phyloP scores from a whole-genome alignment of 495 filamentous ascomycete species.

The Talaromyces wortmannii region DNA sequence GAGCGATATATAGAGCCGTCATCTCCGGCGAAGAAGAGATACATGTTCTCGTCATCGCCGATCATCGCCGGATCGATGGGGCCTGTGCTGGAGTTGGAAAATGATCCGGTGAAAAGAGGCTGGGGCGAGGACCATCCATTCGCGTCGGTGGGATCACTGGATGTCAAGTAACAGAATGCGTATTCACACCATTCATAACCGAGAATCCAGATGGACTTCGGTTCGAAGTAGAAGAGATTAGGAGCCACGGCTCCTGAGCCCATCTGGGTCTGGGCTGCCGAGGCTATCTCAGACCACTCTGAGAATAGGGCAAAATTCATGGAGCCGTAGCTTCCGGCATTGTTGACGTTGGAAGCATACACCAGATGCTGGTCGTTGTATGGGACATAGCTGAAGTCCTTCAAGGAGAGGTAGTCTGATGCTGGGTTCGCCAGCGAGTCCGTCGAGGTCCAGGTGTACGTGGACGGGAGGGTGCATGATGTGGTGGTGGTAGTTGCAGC shows the following conservation, averaged over 20 bases:
- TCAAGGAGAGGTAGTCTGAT: constrained; percentile 45
- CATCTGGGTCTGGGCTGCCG: constrained; percentile 47
- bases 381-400: constrained; percentile 49
- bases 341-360: constrained; percentile 38
- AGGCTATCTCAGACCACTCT: constrained; percentile 47
- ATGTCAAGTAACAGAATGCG: constrained; percentile 52
- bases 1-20: constrained; percentile 59
- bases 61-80: constrained; percentile 56
- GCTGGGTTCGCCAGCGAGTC: constrained; percentile 40
- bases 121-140: constrained; percentile 48
- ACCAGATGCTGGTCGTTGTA: constrained; percentile 51
- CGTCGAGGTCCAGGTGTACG: constrained; percentile 48
- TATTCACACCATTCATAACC: constrained; percentile 54
- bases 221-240: constrained; percentile 53
- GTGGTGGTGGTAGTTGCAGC: not conserved
- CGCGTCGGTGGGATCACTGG: constrained; percentile 46
- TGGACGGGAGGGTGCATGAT: constrained; percentile 45
- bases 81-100: constrained; percentile 34
- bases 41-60: constrained; percentile 50
- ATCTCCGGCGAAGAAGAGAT: constrained; percentile 60
- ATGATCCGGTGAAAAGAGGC: constrained; percentile 48
- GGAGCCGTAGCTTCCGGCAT: constrained; percentile 38
- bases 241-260: constrained; percentile 46
- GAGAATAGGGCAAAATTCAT: constrained; percentile 51
- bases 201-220: constrained; percentile 53